These are phyloP conservation scores for Neurospora africana DNA, from an alignment of 495 filamentous ascomycete species.

Conservation along the genomic window DNA sequence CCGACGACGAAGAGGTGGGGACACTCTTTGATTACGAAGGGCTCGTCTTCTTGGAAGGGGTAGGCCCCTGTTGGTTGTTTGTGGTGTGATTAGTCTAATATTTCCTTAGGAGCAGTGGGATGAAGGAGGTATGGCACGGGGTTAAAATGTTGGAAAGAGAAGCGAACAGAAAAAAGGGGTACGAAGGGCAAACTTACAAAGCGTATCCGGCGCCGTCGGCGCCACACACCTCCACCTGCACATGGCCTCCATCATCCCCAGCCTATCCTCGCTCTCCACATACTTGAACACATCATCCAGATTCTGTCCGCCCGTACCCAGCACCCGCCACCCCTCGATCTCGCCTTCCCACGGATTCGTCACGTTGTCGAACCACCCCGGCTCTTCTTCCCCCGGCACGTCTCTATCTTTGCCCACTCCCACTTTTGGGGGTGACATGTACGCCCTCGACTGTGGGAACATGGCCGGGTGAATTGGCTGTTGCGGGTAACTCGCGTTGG, in stretches of 20 bases:
- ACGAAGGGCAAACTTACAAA: slow-evolving; percentile 56
- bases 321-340: slow-evolving; percentile 73
- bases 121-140: no score
- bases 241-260: slow-evolving; percentile 86
- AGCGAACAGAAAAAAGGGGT: no score
- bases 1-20: slow-evolving; percentile 89
- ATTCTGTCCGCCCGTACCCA: slow-evolving; percentile 83
- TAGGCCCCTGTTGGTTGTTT: slow-evolving; percentile 67
- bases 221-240: slow-evolving; percentile 82
- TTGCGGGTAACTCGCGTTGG: slow-evolving; percentile 69
- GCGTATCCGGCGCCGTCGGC: slow-evolving; percentile 92
- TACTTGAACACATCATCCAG: slow-evolving; percentile 92
- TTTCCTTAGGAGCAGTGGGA: no score
- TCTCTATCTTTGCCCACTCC: not conserved
- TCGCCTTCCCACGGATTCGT: slow-evolving; percentile 92
- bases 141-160: no score
- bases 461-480: slow-evolving; percentile 75
- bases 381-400: slow-evolving; percentile 23
- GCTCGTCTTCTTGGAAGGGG: slow-evolving; percentile 85
- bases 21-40: slow-evolving; percentile 69
- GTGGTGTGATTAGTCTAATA: no score
- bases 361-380: slow-evolving; percentile 75
- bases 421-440: slow-evolving; percentile 38
- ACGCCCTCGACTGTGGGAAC: slow-evolving; percentile 65
- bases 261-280: slow-evolving; percentile 58